phyloP scores from a whole-genome alignment of 2,329 filamentous ascomycete genomes.

The Pseudofabraea citricarpa region DNA sequence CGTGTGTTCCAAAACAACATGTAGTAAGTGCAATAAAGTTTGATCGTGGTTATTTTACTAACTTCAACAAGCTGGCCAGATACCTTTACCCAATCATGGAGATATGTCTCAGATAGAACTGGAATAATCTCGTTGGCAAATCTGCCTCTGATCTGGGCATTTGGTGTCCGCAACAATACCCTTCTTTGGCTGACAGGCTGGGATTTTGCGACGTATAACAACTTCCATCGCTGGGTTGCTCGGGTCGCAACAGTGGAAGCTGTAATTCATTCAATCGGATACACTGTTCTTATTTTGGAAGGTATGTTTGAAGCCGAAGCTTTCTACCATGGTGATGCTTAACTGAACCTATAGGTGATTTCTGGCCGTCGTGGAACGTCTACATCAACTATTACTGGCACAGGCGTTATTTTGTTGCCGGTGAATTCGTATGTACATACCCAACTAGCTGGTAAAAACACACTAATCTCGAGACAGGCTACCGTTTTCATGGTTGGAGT shows the following conservation, averaged over 20 bases:
- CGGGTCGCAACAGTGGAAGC: constrained; percentile 57
- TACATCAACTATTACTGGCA: too few relatives aligned
- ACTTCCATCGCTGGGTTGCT: constrained; percentile 64
- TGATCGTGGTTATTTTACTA: neutral
- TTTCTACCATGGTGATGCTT: too few relatives aligned
- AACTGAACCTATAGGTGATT: too few relatives aligned
- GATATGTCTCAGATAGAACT: constrained; percentile 58
- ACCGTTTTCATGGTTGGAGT: constrained; percentile 35
- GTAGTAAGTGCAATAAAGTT: constrained; percentile 6
- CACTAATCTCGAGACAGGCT: constrained; percentile 16
- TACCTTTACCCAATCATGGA: constrained; percentile 32
- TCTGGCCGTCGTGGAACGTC: too few relatives aligned
- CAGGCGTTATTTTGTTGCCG: constrained; percentile 10
- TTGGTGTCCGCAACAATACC: constrained; percentile 62
- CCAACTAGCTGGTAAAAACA: too few relatives aligned
- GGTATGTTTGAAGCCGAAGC: constrained; percentile 33
- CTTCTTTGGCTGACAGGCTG: constrained; percentile 64
- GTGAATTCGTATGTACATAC: neutral
- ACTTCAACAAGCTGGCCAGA: constrained; percentile 29
- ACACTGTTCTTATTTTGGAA: constrained; percentile 35
- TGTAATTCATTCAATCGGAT: constrained; percentile 57
- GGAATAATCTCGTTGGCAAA: constrained; percentile 61
- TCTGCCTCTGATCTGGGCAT: constrained; percentile 61
- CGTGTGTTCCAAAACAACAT: constrained; percentile 22
- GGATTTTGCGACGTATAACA: constrained; percentile 62